phyloP scores from a whole-genome alignment of 2,329 filamentous ascomycete species.

The Colletotrichum incanum region DNA sequence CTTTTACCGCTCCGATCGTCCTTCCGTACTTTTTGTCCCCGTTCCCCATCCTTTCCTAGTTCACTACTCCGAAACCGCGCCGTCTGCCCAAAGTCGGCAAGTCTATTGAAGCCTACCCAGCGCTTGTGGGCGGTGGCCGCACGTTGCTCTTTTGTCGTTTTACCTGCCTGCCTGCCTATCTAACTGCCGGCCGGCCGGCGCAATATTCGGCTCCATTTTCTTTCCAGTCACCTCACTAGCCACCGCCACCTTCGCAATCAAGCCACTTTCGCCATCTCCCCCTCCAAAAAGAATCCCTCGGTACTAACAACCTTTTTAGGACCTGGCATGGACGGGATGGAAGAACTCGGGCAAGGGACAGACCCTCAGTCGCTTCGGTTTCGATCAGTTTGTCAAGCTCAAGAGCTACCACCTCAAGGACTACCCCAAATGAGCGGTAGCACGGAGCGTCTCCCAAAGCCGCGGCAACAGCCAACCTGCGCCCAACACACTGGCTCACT shows the following conservation, averaged over 20 bases:
- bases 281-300: background rate
- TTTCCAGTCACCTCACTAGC: background rate
- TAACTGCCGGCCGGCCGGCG: background rate
- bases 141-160: background rate
- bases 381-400: constrained; percentile 95
- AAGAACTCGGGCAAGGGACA: constrained; percentile 96
- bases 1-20: constrained; percentile 4
- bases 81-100: background rate
- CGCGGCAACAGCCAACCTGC: background rate
- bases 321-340: constrained; percentile 97
- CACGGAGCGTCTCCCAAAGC: constrained; percentile 10
- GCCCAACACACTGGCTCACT: background rate
- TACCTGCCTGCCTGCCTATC: background rate
- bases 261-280: constrained; percentile 43
- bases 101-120: background rate
- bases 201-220: background rate
- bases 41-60: background rate
- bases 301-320: constrained; percentile 63
- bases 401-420: constrained; percentile 97
- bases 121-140: background rate
- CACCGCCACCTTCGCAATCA: constrained; percentile 2
- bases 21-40: constrained; percentile 33
- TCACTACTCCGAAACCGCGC: background rate
- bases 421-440: constrained; percentile 70
- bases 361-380: constrained; percentile 90